Evolutionary conservation across 179 eudicot genomes (phyloP).

Genomic region (Spinacia oleracea): DNA sequence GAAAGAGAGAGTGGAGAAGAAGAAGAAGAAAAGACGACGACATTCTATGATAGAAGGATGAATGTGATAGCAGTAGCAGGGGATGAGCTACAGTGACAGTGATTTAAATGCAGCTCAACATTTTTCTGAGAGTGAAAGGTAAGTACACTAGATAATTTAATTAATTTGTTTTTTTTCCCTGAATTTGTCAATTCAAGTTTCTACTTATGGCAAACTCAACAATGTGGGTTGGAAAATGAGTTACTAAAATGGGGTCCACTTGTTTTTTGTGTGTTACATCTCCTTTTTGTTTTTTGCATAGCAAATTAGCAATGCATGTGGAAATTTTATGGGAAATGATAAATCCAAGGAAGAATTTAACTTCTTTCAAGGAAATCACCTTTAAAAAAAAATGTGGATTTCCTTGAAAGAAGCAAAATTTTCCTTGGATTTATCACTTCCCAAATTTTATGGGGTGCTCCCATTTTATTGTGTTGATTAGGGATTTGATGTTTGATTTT

Average conservation of each 20-base stretch:
- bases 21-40: too few relatives aligned
- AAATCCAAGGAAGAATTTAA: too few relatives aligned
- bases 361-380: too few relatives aligned
- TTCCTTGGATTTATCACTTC: too few relatives aligned
- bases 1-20: not conserved
- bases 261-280: not conserved
- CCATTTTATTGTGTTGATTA: not conserved
- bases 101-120: conserved; percentile 14
- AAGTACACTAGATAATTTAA: not conserved
- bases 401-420: too few relatives aligned
- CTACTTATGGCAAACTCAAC: conserved; percentile 20
- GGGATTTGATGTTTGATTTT: not conserved
- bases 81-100: conserved; percentile 18
- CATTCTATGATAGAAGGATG: not conserved
- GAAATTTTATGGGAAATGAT: not conserved
- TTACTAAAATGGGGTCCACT: conserved; percentile 11
- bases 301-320: conserved; percentile 5
- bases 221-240: conserved; percentile 7
- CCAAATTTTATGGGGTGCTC: not conserved
- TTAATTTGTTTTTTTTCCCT: not conserved
- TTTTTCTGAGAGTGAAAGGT: conserved; percentile 13
- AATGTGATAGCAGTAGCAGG: not conserved
- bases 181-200: conserved; percentile 22
- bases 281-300: not conserved
- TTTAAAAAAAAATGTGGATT: too few relatives aligned